A percentile compares a stretch with the other conserved stretches of the same genome.
phyloP scores from a whole-genome alignment of 768 basidiomycete genomes.

The Rhodosporidiobolus odoratus region DNA sequence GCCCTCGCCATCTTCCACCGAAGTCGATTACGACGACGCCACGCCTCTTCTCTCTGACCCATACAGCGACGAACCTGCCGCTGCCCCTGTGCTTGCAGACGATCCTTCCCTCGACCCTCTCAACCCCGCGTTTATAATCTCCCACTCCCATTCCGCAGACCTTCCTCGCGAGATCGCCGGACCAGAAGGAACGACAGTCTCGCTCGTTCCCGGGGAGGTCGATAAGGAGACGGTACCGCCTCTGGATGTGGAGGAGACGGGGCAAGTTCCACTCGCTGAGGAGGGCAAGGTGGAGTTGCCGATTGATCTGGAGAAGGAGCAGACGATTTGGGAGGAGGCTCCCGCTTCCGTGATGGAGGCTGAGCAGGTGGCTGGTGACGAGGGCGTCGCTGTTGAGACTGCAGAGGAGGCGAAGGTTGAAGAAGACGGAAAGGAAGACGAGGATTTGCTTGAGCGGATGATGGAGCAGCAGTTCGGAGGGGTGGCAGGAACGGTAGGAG shows the following conservation, averaged over 20 bases:
- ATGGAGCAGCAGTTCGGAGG: slow-evolving; percentile 6
- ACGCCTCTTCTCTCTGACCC: background rate
- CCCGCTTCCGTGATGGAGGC: too few relatives aligned
- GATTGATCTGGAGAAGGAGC: slow-evolving; percentile 4
- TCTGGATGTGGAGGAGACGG: slow-evolving; percentile 1
- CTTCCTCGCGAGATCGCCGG: background rate
- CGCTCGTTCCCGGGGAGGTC: background rate
- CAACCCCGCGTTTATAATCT: background rate
- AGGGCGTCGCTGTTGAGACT: background rate
- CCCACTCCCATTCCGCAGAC: background rate
- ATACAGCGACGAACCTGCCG: background rate
- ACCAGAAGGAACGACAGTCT: slow-evolving; percentile 1
- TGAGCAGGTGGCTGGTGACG: background rate
- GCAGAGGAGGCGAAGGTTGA: background rate
- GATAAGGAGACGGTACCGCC: background rate
- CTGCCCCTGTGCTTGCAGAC: too few relatives aligned
- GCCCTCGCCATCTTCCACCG: background rate
- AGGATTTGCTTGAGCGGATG: slow-evolving; percentile 5
- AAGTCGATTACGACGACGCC: background rate
- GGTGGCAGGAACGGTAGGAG: background rate
- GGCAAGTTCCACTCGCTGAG: background rate
- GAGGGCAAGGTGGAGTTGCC: background rate
- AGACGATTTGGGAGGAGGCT: background rate
- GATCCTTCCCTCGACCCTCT: background rate
- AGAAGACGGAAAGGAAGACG: background rate